Percentiles rank a stretch among this genome's conserved stretches.
Evolutionary conservation across 495 filamentous ascomycete species (phyloP).

Genomic region (Neurospora cerealis): DNA sequence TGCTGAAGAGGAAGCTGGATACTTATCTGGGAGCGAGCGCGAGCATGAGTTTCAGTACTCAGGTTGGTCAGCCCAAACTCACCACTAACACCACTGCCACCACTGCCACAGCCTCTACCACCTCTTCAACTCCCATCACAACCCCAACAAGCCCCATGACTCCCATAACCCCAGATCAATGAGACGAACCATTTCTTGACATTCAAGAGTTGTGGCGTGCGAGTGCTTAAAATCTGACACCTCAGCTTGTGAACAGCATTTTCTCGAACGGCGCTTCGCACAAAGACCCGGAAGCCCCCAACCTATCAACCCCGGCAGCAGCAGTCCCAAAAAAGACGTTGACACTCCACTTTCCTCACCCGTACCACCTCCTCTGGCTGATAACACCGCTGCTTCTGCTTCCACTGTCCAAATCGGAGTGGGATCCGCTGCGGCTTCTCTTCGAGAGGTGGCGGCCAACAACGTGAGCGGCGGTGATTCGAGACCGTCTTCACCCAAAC

Average conservation of each 20-base stretch:
- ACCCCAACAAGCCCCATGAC: slow-evolving; percentile 7
- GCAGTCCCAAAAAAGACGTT: not conserved
- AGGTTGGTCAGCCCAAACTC: not conserved
- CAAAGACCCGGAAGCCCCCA: not conserved
- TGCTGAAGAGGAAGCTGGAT: slow-evolving; percentile 68
- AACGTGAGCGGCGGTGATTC: not conserved
- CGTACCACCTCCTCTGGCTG: not conserved
- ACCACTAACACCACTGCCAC: not conserved
- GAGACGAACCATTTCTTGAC: not conserved
- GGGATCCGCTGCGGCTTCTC: not conserved
- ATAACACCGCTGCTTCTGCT: not conserved
- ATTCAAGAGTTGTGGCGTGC: not conserved
- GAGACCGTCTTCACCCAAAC: not conserved
- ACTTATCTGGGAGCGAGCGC: slow-evolving; percentile 36
- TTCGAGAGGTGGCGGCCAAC: not conserved
- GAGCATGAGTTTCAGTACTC: slow-evolving; percentile 8
- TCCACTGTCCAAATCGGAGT: not conserved
- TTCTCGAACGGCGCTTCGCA: not conserved
- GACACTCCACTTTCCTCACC: not conserved
- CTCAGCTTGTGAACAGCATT: not conserved
- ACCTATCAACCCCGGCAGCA: not conserved
- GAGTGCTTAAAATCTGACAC: not conserved
- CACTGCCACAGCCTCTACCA: not conserved
- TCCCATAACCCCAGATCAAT: not conserved
- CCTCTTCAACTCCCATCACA: slow-evolving; percentile 2